A percentile compares a stretch with the other conserved stretches of the same genome.
phyloP scores from a whole-genome alignment of 441 rosid genomes.

The Omphalea diandra region DNA sequence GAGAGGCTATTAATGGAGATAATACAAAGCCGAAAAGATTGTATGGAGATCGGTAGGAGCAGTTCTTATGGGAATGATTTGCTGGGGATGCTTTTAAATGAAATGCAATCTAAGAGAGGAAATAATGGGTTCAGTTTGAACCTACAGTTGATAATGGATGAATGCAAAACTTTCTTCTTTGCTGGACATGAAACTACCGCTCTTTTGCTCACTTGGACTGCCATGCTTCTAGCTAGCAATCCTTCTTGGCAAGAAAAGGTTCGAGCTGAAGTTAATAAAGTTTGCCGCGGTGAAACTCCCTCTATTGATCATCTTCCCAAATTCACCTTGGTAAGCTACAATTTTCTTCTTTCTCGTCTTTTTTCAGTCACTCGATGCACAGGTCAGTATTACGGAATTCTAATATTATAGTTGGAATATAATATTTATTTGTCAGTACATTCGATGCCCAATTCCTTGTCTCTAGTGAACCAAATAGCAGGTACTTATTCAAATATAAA shows the following conservation, averaged over 20 bases:
- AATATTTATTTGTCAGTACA: no score
- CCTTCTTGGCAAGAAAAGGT: constrained; percentile 84
- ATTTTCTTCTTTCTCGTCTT: background rate
- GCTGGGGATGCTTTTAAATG: constrained; percentile 75
- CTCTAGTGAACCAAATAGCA: no score
- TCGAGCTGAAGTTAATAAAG: constrained; percentile 53
- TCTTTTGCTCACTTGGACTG: constrained; percentile 86
- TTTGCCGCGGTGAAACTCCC: constrained; percentile 62
- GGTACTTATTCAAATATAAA: no score
- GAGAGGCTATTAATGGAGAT: constrained; percentile 80
- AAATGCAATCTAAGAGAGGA: constrained; percentile 53
- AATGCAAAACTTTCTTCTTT: constrained; percentile 94
- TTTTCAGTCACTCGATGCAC: background rate
- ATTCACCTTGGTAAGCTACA: constrained; percentile 53
- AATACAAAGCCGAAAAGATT: constrained; percentile 67
- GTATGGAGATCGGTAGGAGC: constrained; percentile 78
- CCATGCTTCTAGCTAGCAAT: constrained; percentile 77
- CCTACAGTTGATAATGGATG: constrained; percentile 90
- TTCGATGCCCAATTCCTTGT: no score
- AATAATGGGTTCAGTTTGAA: constrained; percentile 40
- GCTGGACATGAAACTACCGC: constrained; percentile 97
- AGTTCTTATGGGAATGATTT: constrained; percentile 78
- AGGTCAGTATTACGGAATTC: no score
- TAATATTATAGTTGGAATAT: no score
- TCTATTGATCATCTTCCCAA: constrained; percentile 68